phyloP scores from a whole-genome alignment of 1,139 yeast species.

The Maudiozyma humilis region DNA sequence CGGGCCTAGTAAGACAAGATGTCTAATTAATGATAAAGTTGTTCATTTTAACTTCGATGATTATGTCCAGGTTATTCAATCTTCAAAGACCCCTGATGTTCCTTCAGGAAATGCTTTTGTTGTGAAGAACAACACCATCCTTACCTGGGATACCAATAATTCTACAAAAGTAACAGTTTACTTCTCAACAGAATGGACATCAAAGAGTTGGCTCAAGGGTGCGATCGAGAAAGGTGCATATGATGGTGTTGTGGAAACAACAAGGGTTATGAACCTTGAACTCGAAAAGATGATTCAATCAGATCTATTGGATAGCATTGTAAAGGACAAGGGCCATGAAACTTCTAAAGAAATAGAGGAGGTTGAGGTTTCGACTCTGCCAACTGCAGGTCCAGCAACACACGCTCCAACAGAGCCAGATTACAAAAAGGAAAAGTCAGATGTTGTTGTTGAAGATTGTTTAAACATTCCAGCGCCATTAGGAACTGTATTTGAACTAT shows the following conservation, averaged over 20 bases:
- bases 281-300: constrained; percentile 31
- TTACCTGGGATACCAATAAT: constrained; percentile 70
- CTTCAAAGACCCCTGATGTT: constrained; percentile 83
- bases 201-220: constrained; percentile 39
- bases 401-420: constrained; percentile 48
- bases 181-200: constrained; percentile 69
- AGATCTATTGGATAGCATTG: constrained; percentile 6
- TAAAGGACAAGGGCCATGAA: constrained; percentile 14
- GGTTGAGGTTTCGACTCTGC: constrained; percentile 24
- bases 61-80: constrained; percentile 52
- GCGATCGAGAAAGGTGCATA: constrained; percentile 57
- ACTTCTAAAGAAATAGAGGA: constrained; percentile 18
- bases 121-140: constrained; percentile 52
- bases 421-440: constrained; percentile 49
- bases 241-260: constrained; percentile 54
- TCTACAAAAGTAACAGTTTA: constrained; percentile 60
- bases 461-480: constrained; percentile 57
- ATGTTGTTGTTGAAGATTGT: constrained; percentile 54
- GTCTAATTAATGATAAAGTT: constrained; percentile 63
- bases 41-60: constrained; percentile 52
- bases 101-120: constrained; percentile 83
- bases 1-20: constrained; percentile 89
- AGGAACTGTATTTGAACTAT: constrained; percentile 61
- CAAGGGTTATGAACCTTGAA: constrained; percentile 41
- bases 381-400: constrained; percentile 45